Evolutionary conservation across 495 filamentous ascomycete species (phyloP), one percentile per base, ranked within the genome.

Genomic region (Aspergillus steynii): DNA sequence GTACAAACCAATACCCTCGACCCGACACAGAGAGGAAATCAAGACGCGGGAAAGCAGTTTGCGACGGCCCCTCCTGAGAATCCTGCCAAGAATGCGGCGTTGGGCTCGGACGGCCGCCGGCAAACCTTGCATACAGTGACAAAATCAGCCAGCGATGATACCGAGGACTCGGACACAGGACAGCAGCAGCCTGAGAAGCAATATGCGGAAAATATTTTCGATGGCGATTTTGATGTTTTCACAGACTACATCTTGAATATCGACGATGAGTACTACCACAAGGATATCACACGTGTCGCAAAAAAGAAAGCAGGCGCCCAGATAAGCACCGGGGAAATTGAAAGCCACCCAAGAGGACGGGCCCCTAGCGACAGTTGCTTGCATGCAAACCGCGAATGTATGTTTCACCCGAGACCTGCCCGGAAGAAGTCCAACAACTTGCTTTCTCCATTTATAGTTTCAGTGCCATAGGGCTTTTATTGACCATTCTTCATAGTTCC

Each of bases 161-260:
- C 6, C 45, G 37, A 9, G 26, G 56, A n/a, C 5, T n/a, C 15
- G 50, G 54, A 26, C 31, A 25, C 29, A 28, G 32, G 59, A 54
- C 53, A 58, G 27, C 27, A 61, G 29, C 46, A 47, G 47, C 1
- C 48, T n/a, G 32, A 32, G 49, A 31, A 58, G 45, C 45, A 31
- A 65, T 51, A 29, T 51, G 49, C 37, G 9, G 37, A 42, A 3
- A 42, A 42, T 42, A 42, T 42, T 4, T 42, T 42, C 9, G 37
- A 64, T 27, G 66, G 69, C 42, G 83, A 90, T 10, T 79, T 85
- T 37, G 87, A 82, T 0, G 77, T 86, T 3, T 51, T 90, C 26
- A 83, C 83, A 2, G 92, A 96, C 67, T 95, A 96, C 64, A 88
- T 93, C 56, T 85, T 83, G 59, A 93, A 96, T 67, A 85, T 93